phyloP scores from a whole-genome alignment of 257 asterid genomes.

The Nemophila menziesii region DNA sequence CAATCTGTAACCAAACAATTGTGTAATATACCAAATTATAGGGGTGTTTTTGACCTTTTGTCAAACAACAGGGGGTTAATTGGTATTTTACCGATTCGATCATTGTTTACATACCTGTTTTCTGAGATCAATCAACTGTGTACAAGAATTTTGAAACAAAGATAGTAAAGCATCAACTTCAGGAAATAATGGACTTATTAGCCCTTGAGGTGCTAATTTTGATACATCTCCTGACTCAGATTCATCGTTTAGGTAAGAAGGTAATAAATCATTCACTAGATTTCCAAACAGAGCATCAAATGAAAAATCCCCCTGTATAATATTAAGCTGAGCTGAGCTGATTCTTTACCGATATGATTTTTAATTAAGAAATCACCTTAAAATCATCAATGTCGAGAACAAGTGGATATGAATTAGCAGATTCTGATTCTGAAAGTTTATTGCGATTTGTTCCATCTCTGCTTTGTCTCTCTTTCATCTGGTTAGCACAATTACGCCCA shows the following conservation, averaged over 20 bases:
- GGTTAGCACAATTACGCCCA: too few species aligned
- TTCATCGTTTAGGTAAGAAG: conserved; percentile 76
- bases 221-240: conserved; percentile 43
- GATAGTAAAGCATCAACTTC: conserved; percentile 84
- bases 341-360: too few species aligned
- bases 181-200: conserved; percentile 63
- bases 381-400: conserved; percentile 84
- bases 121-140: conserved; percentile 77
- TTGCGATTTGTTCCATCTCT: neutral
- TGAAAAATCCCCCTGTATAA: conserved; percentile 74
- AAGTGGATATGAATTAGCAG: conserved; percentile 50
- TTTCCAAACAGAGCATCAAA: conserved; percentile 88
- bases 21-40: too few species aligned
- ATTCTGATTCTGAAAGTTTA: conserved; percentile 4
- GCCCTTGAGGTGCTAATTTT: conserved; percentile 29
- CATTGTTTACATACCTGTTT: conserved; percentile 42
- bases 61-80: too few species aligned
- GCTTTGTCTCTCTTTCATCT: neutral
- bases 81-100: too few species aligned
- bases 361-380: conserved; percentile 46
- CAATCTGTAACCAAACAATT: conserved; percentile 43
- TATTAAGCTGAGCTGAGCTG: neutral
- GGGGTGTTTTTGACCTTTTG: too few species aligned
- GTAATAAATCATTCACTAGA: conserved; percentile 80
- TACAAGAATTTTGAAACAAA: conserved; percentile 74